Percentiles rank a stretch among this genome's conserved stretches.
These are phyloP conservation scores for Alliaria petiolata DNA, from an alignment of 345 rosid genomes.

Conservation along the genomic window DNA sequence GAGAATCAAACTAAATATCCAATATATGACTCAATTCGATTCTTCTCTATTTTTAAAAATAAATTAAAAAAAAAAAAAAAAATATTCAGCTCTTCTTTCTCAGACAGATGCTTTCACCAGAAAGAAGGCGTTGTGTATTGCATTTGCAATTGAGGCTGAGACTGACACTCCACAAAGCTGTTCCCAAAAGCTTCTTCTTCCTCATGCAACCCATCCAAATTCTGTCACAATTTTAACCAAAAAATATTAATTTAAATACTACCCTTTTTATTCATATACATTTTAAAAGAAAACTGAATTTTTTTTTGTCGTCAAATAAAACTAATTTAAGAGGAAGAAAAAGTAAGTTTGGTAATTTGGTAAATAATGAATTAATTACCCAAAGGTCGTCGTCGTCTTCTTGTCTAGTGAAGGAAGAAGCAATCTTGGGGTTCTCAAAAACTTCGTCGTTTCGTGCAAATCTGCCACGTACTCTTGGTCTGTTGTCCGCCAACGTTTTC, in stretches of 20 bases:
- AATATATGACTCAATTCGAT: slow-evolving; percentile 11
- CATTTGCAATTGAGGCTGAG: slow-evolving; percentile 25
- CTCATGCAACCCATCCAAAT: slow-evolving; percentile 35
- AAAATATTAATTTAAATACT: no score
- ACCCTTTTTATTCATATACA: no score
- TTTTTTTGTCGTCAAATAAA: background rate
- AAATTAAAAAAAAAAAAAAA: background rate
- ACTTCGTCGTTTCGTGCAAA: slow-evolving; percentile 90
- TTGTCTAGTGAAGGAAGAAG: slow-evolving; percentile 50
- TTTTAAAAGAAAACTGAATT: no score
- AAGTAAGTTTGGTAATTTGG: slow-evolving; percentile 1
- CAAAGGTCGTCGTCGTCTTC: slow-evolving; percentile 75
- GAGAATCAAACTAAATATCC: slow-evolving; percentile 12
- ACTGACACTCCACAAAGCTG: slow-evolving; percentile 22
- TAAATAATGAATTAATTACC: slow-evolving; percentile 41
- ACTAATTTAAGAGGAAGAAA: background rate
- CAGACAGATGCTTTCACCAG: slow-evolving; percentile 25
- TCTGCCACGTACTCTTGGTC: slow-evolving; percentile 98
- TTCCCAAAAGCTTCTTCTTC: slow-evolving; percentile 25
- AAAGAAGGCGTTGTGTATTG: slow-evolving; percentile 16
- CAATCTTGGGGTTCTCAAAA: slow-evolving; percentile 47
- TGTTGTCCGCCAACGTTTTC: slow-evolving; percentile 93
- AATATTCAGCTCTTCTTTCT: slow-evolving; percentile 6
- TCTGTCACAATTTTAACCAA: slow-evolving; percentile 5
- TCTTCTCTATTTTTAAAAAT: background rate